These are phyloP conservation scores for Ceriops tagal DNA, from an alignment of 345 rosid species.

Conservation along the genomic window DNA sequence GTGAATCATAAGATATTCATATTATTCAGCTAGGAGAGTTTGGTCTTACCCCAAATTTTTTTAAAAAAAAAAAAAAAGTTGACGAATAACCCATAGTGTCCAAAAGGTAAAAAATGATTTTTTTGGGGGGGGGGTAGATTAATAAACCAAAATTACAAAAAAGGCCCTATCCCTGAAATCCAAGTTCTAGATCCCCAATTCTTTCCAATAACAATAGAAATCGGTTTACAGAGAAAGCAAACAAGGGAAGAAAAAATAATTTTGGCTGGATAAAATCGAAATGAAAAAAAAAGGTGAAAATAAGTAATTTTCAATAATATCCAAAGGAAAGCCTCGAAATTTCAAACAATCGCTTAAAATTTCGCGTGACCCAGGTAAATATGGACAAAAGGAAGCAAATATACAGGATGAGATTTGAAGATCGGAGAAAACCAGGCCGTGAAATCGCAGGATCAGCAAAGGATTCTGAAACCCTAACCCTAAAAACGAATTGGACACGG, in stretches of 20 bases:
- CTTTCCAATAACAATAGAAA: background rate
- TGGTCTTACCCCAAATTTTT: constrained; percentile 7
- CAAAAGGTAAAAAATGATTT: background rate
- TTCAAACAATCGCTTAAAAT: background rate
- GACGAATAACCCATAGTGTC: background rate
- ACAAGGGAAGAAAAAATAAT: background rate
- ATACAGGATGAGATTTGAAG: background rate
- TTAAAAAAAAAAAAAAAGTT: background rate
- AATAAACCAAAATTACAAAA: background rate
- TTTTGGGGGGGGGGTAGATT: background rate
- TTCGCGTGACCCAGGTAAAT: constrained; percentile 14
- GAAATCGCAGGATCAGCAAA: background rate
- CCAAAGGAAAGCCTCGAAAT: background rate
- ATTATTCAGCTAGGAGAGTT: constrained; percentile 1
- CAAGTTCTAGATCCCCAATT: background rate
- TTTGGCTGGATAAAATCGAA: no score
- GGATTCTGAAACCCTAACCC: constrained; percentile 37
- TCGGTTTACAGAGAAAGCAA: background rate
- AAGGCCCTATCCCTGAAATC: background rate
- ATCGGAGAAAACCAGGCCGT: constrained; percentile 14
- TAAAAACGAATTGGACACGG: constrained; percentile 20
- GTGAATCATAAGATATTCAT: no score
- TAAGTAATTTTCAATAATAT: background rate
- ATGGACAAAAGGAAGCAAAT: background rate
- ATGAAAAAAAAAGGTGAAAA: background rate